Conservation (phyloP, 345 rosid genomes). For the Brassica incana region DNA sequence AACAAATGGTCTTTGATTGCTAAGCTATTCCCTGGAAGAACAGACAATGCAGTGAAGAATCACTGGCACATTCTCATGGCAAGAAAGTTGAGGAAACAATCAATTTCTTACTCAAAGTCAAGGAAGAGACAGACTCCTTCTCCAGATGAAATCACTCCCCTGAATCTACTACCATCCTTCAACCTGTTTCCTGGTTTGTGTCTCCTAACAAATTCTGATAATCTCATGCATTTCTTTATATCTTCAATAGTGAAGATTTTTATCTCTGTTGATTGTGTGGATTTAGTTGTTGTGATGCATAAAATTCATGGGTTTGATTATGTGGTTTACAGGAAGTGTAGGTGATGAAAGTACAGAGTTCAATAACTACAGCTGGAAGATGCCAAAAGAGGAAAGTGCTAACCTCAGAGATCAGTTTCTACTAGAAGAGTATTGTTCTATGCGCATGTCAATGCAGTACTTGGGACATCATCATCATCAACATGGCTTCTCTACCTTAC, state of each 20-base stretch:
- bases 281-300: neutral
- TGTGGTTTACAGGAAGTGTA: slow-evolving; percentile 39
- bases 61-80: slow-evolving; percentile 70
- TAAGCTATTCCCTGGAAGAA: slow-evolving; percentile 56
- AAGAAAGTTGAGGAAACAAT: slow-evolving; percentile 45
- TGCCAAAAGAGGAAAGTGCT: slow-evolving; percentile 32
- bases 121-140: slow-evolving; percentile 33
- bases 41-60: slow-evolving; percentile 64
- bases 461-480: slow-evolving; percentile 36
- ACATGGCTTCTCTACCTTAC: slow-evolving; percentile 30
- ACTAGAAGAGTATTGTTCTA: slow-evolving; percentile 8
- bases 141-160: neutral
- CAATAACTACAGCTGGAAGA: slow-evolving; percentile 31
- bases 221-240: neutral
- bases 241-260: neutral
- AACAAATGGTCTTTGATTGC: slow-evolving; percentile 73
- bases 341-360: slow-evolving; percentile 24
- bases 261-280: neutral
- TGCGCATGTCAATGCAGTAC: slow-evolving; percentile 30
- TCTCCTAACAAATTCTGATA: neutral
- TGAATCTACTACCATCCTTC: slow-evolving; percentile 8
- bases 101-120: slow-evolving; percentile 36
- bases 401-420: slow-evolving; percentile 28
- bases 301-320: neutral
- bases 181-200: slow-evolving; percentile 32